phyloP scores from a whole-genome alignment of 208 protist species.

The Tritrichomonas foetus region DNA sequence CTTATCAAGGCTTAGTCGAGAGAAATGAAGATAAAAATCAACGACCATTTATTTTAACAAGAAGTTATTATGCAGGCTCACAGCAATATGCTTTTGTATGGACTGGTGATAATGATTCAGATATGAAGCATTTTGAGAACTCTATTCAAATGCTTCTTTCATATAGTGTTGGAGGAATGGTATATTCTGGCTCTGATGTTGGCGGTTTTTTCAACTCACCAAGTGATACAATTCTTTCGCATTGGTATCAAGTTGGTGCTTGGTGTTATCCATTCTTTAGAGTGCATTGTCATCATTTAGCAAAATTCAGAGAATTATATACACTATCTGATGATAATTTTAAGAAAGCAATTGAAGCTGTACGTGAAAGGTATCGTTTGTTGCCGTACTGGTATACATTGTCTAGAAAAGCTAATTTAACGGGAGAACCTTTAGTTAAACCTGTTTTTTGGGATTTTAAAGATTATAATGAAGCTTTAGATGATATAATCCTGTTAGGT shows the following conservation, averaged over 20 bases:
- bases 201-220: conserved; percentile 92
- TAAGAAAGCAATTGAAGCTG: conserved; percentile 56
- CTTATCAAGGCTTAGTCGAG: conserved; percentile 68
- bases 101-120: conserved; percentile 92
- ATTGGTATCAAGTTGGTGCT: conserved; percentile 87
- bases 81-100: conserved; percentile 92
- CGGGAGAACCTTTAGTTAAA: conserved; percentile 73
- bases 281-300: conserved; percentile 86
- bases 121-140: conserved; percentile 82
- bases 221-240: conserved; percentile 82
- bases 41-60: conserved; percentile 90
- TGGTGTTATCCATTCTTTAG: conserved; percentile 95
- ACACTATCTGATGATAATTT: conserved; percentile 43
- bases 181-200: conserved; percentile 87
- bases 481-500: conserved; percentile 79
- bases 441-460: conserved; percentile 87
- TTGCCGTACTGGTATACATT: conserved; percentile 91
- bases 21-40: conserved; percentile 49
- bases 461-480: conserved; percentile 49
- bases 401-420: conserved; percentile 72
- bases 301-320: conserved; percentile 91
- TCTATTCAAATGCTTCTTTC: conserved; percentile 88
- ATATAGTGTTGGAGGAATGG: conserved; percentile 79
- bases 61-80: conserved; percentile 91
- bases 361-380: conserved; percentile 71